Evolutionary conservation across 2,329 filamentous ascomycete genomes (phyloP), one percentile per base, ranked within the genome.

Genomic region (Colletotrichum sp.): DNA sequence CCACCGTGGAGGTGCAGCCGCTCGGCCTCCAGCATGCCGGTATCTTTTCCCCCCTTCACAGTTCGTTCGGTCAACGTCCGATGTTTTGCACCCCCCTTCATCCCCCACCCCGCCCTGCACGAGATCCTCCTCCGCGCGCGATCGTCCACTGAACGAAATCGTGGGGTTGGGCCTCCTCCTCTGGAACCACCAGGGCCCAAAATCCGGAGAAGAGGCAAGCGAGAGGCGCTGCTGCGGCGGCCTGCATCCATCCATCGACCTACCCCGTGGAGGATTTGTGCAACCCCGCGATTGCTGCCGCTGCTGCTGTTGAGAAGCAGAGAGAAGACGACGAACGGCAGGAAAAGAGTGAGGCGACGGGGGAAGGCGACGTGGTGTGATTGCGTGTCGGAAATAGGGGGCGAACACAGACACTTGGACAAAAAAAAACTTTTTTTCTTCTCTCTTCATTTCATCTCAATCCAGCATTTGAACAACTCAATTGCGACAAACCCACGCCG

Each of bases 41-140:
- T 39, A 16, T n/a, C 62, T 44, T 15, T 64, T 39, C 5, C 62
- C 34, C 30, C 32, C 62, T 32, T n/a, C 18, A 44, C 22, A 22
- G 13, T 39, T 26, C 13, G 69, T 28, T 75, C 73, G 73, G 73
- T 68, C 73, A 75, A 75, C 73, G 73, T 75, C 73, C 73, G 73
- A 73, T 64, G 48, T 65, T 44, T 71, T 65, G 48, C 18, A 24
- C 32, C 63, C 64, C 73, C 70, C 32, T 36, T 55, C 63, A 52
- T 52, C 44, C 44, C 44, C 44, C 44, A 5, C 44, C 44, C 44
- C 44, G 44, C 44, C 26, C 73, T 73, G 62, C 70, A 75, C 44
- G 44, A 68, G 70, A 73, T 52, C 63, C 34, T 59, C 55, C 64
- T 68, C 36, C 69, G 39, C 73, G 64, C 34, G 57, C 64, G 59